Conservation (phyloP, 2,329 filamentous ascomycete species). For the Mariannaea elegans region DNA sequence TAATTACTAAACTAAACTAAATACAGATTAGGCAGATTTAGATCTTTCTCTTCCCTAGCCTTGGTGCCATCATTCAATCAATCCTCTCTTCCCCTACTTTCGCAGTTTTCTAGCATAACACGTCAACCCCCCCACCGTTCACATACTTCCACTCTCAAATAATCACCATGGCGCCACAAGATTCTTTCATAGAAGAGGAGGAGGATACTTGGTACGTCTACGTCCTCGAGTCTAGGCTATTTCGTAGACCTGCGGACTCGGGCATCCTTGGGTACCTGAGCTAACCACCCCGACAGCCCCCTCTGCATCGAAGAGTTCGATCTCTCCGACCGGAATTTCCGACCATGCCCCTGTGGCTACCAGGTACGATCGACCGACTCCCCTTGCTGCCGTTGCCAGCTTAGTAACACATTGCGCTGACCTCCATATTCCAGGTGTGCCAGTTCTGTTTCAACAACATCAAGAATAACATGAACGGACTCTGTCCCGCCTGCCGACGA, state of each 20-base stretch:
- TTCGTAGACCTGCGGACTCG: constrained; percentile 30
- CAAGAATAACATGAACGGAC: constrained; percentile 95
- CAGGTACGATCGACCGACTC: constrained; percentile 69
- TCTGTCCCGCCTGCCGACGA: constrained; percentile 96
- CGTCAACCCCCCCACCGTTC: constrained; percentile 29
- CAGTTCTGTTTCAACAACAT: constrained; percentile 99
- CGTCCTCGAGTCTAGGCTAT: constrained; percentile 14
- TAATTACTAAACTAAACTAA: constrained; percentile 17
- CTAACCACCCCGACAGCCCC: constrained; percentile 67
- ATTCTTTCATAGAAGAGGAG: constrained; percentile 76
- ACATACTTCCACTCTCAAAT: constrained; percentile 28
- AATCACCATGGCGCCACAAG: constrained; percentile 70
- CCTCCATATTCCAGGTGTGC: constrained; percentile 75
- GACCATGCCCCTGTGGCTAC: constrained; percentile 96
- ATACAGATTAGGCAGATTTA: constrained; percentile 33
- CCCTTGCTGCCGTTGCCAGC: constrained; percentile 2
- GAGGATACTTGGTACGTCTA: constrained; percentile 71
- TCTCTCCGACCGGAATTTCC: constrained; percentile 95
- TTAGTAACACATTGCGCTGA: constrained; percentile 36
- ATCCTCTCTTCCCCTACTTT: constrained; percentile 30
- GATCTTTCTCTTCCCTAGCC: constrained; percentile 44
- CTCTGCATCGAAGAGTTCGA: constrained; percentile 99
- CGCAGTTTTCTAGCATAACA: constrained; percentile 36
- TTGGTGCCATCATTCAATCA: constrained; percentile 37
- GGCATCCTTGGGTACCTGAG: constrained; percentile 33